Evolutionary conservation across 306 rosid genomes (phyloP), one percentile per base, ranked within the genome.

Genomic region (Bauhinia variegata): DNA sequence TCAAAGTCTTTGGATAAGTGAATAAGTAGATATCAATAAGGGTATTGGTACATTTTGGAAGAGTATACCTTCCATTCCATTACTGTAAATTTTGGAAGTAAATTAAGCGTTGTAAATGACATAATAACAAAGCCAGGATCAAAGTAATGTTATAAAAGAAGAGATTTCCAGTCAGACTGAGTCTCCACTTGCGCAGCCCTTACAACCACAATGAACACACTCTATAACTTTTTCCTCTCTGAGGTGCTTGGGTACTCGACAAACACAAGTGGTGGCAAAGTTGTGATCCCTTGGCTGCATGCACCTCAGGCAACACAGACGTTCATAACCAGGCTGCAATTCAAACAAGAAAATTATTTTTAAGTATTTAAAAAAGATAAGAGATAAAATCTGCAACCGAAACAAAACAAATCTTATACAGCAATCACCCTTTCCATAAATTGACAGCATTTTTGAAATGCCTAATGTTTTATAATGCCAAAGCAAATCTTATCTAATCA

Each of bases 101-200:
- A 1, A 1, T 23, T 23, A 1, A 23, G 28, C 28, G 28, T 23
- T 23, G 28, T 23, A 23, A 23, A 23, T 23, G 28, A 23, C 28
- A 2, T 2, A 23, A 23, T 23, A 23, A 23, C 2, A 23, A 23
- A 23, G 28, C 2, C 28, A 23, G 28, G 28, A 23, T 2, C 28
- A 23, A 23, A 23, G 28, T 23, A 23, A 23, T 23, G 2, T 23
- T 43, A 5, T 36, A 36, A 8, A 36, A 36, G 2, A 62, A 31
- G 39, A 18, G 18, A 54, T 53, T 32, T 31, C 37, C 67, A 37
- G 57, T 87, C 80, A 23, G n/a, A n/a, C n/a, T 34, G 4, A 91
- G 43, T 86, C 97, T 54, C 96, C 96, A 7, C 96, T 91, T n/a
- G 97, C 97, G 62, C 97, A 91, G 6, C 97, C 97, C 85, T 50